Percentiles rank a stretch among this genome's conserved stretches.
Evolutionary conservation across 169 alveolate genomes (phyloP).

Genomic region (Pseudocohnilembus persalinus): DNA sequence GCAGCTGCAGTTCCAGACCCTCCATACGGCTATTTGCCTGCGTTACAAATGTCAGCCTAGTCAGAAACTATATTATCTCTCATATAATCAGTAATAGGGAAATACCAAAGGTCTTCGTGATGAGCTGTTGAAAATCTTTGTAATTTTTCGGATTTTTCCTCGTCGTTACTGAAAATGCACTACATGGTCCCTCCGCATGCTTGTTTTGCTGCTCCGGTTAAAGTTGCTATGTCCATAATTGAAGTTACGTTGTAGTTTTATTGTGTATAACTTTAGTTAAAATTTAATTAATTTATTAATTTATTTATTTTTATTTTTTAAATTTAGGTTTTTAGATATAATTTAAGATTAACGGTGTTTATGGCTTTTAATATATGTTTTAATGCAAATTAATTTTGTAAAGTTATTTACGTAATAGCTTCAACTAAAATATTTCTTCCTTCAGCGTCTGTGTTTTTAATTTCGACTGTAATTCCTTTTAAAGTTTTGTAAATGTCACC

Average conservation of each 20-base stretch:
- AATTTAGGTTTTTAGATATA: no score
- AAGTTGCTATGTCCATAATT: conserved; percentile 94
- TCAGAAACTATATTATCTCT: conserved; percentile 30
- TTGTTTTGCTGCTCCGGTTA: conserved; percentile 90
- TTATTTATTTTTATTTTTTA: no score
- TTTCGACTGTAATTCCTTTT: conserved; percentile 95
- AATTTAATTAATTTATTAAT: no score
- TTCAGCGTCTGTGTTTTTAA: conserved; percentile 97
- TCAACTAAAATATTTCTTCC: conserved; percentile 98
- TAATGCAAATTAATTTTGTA: no score
- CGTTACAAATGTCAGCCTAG: conserved; percentile 37
- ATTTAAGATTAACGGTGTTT: no score
- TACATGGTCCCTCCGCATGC: neutral
- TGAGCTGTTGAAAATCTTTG: no score
- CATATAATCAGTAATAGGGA: conserved; percentile 39
- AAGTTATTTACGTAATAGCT: neutral
- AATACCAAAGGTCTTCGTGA: neutral
- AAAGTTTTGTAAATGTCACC: conserved; percentile 93
- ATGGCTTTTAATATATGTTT: no score
- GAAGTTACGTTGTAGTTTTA: conserved; percentile 78
- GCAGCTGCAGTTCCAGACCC: conserved; percentile 92
- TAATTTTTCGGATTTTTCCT: neutral
- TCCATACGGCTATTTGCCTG: conserved; percentile 20
- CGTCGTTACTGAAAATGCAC: neutral
- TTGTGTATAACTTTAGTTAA: conserved; percentile 92